Evolutionary conservation across 352 stramenopile species (phyloP).

Genomic region (Phytophthora ohioensis): DNA sequence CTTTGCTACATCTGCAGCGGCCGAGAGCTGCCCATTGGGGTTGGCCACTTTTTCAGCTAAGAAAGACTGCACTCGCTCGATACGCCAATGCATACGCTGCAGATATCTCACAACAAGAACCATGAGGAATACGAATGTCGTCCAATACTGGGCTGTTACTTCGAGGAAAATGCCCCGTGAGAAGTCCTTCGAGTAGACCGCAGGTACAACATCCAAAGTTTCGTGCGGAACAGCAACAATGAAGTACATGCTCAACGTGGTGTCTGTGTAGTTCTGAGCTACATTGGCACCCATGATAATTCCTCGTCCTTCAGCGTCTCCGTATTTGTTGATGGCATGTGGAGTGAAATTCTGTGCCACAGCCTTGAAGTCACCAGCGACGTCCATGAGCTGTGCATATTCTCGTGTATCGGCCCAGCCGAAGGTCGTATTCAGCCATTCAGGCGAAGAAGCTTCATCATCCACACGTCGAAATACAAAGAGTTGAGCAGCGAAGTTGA

Average conservation of each 20-base stretch:
- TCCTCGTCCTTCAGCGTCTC: constrained; percentile 62
- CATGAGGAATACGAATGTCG: constrained; percentile 59
- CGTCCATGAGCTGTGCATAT: constrained; percentile 70
- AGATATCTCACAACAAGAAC: constrained; percentile 67
- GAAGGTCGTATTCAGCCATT: constrained; percentile 73
- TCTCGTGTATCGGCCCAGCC: constrained; percentile 71
- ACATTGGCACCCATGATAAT: constrained; percentile 76
- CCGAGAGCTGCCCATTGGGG: constrained; percentile 25
- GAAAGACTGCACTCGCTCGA: constrained; percentile 83
- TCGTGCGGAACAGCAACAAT: constrained; percentile 74
- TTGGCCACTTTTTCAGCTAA: constrained; percentile 67
- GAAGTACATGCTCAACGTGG: constrained; percentile 87
- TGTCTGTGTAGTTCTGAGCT: constrained; percentile 59
- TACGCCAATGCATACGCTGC: constrained; percentile 79
- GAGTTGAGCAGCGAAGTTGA: constrained; percentile 80
- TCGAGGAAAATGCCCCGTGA: constrained; percentile 62
- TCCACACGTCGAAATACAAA: constrained; percentile 78
- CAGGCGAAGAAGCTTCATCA: constrained; percentile 59
- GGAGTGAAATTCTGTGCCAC: constrained; percentile 70
- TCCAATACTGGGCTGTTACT: constrained; percentile 62
- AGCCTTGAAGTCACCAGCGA: constrained; percentile 69
- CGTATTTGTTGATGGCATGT: constrained; percentile 78
- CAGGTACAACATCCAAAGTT: constrained; percentile 59
- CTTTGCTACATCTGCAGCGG: constrained; percentile 1
- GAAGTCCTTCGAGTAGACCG: constrained; percentile 84